These are phyloP conservation scores for Linum lewisii DNA, from an alignment of 345 rosid species.

Conservation along the genomic window DNA sequence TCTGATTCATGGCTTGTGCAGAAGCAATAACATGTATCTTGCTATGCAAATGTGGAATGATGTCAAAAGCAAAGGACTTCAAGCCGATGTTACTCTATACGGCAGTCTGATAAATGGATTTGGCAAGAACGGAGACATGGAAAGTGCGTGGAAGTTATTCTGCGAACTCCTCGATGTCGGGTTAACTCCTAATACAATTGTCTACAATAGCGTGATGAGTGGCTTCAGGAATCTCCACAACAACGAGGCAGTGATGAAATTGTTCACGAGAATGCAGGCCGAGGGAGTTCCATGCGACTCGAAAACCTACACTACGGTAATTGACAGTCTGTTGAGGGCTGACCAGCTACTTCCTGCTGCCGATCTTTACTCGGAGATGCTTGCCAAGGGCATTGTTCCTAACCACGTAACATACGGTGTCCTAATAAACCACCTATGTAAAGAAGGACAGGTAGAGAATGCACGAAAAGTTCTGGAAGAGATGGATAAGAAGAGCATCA, in stretches of 20 bases:
- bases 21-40: slow-evolving; percentile 31
- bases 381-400: slow-evolving; percentile 43
- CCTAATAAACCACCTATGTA: slow-evolving; percentile 49
- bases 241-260: slow-evolving; percentile 54
- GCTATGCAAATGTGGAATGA: slow-evolving; percentile 43
- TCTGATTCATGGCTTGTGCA: slow-evolving; percentile 59
- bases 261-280: slow-evolving; percentile 48
- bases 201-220: slow-evolving; percentile 55
- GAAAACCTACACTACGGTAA: slow-evolving; percentile 52
- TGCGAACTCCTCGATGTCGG: slow-evolving; percentile 55
- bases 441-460: slow-evolving; percentile 43
- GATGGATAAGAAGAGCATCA: slow-evolving; percentile 42
- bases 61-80: slow-evolving; percentile 45
- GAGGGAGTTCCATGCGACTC: slow-evolving; percentile 50
- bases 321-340: slow-evolving; percentile 59
- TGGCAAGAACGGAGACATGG: slow-evolving; percentile 50
- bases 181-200: slow-evolving; percentile 39
- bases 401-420: slow-evolving; percentile 40
- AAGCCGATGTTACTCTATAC: slow-evolving; percentile 43
- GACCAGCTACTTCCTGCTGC: slow-evolving; percentile 46
- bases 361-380: slow-evolving; percentile 62
- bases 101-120: slow-evolving; percentile 54
- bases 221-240: slow-evolving; percentile 53
- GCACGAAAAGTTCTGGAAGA: slow-evolving; percentile 51
- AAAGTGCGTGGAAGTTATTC: slow-evolving; percentile 35